A percentile compares a stretch with the other conserved stretches of the same genome.
Evolutionary conservation across 2,329 filamentous ascomycete species (phyloP).

Genomic region (Cladosporium sp.): DNA sequence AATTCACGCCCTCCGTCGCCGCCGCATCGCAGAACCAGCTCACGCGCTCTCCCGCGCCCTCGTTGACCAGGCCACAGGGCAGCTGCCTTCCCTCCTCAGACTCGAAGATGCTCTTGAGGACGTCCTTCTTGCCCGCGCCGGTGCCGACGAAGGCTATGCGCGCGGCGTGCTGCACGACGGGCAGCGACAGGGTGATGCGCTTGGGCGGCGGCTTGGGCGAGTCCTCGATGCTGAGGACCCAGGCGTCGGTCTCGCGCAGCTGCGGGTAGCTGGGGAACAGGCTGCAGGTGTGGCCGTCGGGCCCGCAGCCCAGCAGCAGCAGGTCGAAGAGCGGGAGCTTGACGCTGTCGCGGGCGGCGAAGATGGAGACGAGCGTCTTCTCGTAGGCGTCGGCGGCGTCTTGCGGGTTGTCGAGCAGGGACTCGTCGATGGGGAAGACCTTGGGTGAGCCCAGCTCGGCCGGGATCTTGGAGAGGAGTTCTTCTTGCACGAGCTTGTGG

Average conservation of each 20-base stretch:
- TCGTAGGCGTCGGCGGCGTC: conserved; percentile 95
- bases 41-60: conserved; percentile 77
- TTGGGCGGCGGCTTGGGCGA: conserved; percentile 91
- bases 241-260: conserved; percentile 81
- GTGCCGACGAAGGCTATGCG: conserved; percentile 91
- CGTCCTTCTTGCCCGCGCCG: conserved; percentile 82
- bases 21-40: conserved; percentile 93
- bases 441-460: conserved; percentile 63
- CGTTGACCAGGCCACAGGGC: conserved; percentile 86
- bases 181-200: conserved; percentile 88
- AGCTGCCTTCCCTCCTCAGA: conserved; percentile 68
- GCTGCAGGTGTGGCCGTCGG: conserved; percentile 96
- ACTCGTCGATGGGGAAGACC: conserved; percentile 76
- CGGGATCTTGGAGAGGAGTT: conserved; percentile 87
- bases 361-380: conserved; percentile 77
- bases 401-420: conserved; percentile 73
- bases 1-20: conserved; percentile 79
- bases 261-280: conserved; percentile 89
- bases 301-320: conserved; percentile 87
- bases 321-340: conserved; percentile 94
- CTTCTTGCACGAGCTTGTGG: conserved; percentile 81
- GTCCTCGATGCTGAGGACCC: conserved; percentile 89
- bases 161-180: conserved; percentile 82
- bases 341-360: conserved; percentile 90
- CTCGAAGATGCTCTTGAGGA: conserved; percentile 91